phyloP scores from a whole-genome alignment of 768 basidiomycete species.

The Lentinula sp. region DNA sequence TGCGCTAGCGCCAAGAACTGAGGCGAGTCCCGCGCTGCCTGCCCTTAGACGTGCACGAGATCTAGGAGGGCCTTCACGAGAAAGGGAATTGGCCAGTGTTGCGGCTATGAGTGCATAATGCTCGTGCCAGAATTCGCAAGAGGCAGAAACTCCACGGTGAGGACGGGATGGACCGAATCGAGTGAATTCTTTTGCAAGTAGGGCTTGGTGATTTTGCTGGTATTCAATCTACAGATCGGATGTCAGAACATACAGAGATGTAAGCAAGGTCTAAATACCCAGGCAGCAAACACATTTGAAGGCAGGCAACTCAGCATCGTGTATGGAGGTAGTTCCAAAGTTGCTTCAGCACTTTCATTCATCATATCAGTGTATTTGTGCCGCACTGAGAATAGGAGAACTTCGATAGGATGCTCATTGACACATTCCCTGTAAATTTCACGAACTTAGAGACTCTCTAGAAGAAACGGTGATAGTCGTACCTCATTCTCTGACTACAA shows the following conservation, averaged over 20 bases:
- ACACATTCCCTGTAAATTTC: constrained; percentile 3
- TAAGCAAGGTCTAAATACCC: not conserved
- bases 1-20: not conserved
- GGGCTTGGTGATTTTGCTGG: constrained; percentile 2
- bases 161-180: constrained; percentile 8
- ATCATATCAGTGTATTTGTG: constrained; percentile 11
- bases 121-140: constrained; percentile 10
- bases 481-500: constrained; percentile 11
- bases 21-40: not conserved
- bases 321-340: constrained; percentile 7
- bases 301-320: constrained; percentile 8
- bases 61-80: not conserved
- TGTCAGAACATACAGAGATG: not conserved
- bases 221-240: not conserved
- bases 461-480: not conserved
- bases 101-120: constrained; percentile 9
- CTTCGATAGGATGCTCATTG: constrained; percentile 6
- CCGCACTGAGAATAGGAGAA: constrained; percentile 8
- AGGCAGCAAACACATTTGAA: constrained; percentile 7
- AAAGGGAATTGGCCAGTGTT: not conserved
- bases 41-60: not conserved
- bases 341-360: constrained; percentile 9
- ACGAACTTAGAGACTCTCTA: not conserved
- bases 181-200: constrained; percentile 9
- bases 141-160: constrained; percentile 4